Conservation (phyloP, 2,329 filamentous ascomycete genomes). For the Cercospora sp. region DNA sequence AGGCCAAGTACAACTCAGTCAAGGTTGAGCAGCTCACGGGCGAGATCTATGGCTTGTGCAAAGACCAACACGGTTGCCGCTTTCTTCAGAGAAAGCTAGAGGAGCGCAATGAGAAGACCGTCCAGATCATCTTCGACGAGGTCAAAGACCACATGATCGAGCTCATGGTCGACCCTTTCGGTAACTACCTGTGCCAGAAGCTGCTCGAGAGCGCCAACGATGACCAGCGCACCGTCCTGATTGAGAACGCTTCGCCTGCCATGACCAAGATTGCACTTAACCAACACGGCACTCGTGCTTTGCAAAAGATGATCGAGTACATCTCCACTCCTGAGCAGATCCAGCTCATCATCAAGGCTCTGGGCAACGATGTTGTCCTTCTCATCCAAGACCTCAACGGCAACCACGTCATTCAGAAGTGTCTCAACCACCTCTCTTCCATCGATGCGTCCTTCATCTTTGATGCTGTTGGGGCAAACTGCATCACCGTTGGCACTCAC, state of each 20-base stretch:
- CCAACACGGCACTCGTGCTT: conserved; percentile 90
- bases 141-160: conserved; percentile 92
- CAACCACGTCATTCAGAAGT: conserved; percentile 99
- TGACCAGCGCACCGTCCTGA: conserved; percentile 88
- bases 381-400: conserved; percentile 97
- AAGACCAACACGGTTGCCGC: conserved; percentile 96
- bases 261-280: conserved; percentile 94
- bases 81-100: conserved; percentile 97
- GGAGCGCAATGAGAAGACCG: conserved; percentile 76
- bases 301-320: conserved; percentile 99
- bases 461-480: conserved; percentile 82
- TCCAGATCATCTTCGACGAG: conserved; percentile 92
- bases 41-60: conserved; percentile 87
- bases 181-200: conserved; percentile 99
- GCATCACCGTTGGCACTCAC: conserved; percentile 89
- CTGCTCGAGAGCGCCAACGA: conserved; percentile 92
- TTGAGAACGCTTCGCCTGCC: conserved; percentile 82
- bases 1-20: conserved; percentile 75
- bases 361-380: conserved; percentile 82
- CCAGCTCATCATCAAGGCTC: conserved; percentile 79
- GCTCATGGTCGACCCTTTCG: conserved; percentile 98
- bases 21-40: conserved; percentile 77
- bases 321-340: conserved; percentile 84
- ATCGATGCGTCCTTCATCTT: conserved; percentile 94
- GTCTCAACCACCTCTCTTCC: conserved; percentile 86